Percentiles rank a stretch among this genome's conserved stretches.
Evolutionary conservation across 345 rosid genomes (phyloP).

Genomic region (Euphorbia peplus): DNA sequence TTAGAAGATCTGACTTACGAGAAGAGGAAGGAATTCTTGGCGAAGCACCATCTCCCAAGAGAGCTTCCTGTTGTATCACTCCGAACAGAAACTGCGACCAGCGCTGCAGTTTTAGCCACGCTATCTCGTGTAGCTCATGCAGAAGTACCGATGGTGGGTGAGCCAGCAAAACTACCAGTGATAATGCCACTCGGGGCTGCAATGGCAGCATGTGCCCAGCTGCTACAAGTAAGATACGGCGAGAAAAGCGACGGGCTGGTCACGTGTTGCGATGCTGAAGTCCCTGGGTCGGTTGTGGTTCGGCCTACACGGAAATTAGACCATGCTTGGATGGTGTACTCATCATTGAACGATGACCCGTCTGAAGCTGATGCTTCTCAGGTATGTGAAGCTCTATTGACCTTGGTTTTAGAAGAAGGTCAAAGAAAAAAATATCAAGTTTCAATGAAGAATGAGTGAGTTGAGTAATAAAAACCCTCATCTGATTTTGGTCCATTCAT

Average conservation of each 20-base stretch:
- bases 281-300: slow-evolving; percentile 91
- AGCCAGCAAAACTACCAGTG: slow-evolving; percentile 71
- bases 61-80: slow-evolving; percentile 85
- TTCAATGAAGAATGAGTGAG: slow-evolving; percentile 23
- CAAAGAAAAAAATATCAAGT: slow-evolving; percentile 23
- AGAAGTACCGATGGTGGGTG: slow-evolving; percentile 57
- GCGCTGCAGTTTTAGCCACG: slow-evolving; percentile 73
- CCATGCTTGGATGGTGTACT: slow-evolving; percentile 99
- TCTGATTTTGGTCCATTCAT: not conserved
- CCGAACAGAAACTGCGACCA: slow-evolving; percentile 84
- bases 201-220: slow-evolving; percentile 97
- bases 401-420: slow-evolving; percentile 78
- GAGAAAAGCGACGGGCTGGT: slow-evolving; percentile 94
- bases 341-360: slow-evolving; percentile 64
- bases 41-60: slow-evolving; percentile 60
- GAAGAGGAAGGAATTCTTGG: slow-evolving; percentile 78
- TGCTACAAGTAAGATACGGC: slow-evolving; percentile 71
- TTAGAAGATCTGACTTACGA: slow-evolving; percentile 90
- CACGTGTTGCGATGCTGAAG: slow-evolving; percentile 84
- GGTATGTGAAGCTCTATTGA: slow-evolving; percentile 86
- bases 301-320: slow-evolving; percentile 74
- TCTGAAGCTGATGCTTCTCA: slow-evolving; percentile 75
- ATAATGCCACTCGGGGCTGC: slow-evolving; percentile 91
- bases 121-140: slow-evolving; percentile 90
- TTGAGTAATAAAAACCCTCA: no score